A percentile compares a stretch with the other conserved stretches of the same genome.
Evolutionary conservation across 2,329 filamentous ascomycete genomes (phyloP).

Genomic region (Fusarium sp.): DNA sequence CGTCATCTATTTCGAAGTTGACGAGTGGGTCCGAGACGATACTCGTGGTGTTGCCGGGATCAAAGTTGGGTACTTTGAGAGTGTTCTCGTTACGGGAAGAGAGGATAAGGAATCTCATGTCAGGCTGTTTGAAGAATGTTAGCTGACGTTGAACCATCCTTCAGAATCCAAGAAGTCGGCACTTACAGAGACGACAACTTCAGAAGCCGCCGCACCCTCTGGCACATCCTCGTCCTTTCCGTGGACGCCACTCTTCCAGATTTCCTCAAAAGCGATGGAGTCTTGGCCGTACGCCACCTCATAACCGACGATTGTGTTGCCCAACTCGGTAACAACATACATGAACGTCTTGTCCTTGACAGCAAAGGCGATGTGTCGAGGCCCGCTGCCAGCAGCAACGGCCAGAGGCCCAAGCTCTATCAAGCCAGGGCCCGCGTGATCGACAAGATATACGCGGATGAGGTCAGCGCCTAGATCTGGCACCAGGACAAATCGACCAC

Average conservation of each 20-base stretch:
- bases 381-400: constrained; percentile 67
- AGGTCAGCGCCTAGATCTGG: constrained; percentile 76
- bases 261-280: constrained; percentile 58
- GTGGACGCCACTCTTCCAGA: constrained; percentile 63
- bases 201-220: constrained; percentile 61
- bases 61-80: constrained; percentile 61
- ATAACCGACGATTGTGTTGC: constrained; percentile 68
- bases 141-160: not conserved
- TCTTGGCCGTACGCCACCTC: constrained; percentile 63
- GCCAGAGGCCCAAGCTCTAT: constrained; percentile 54
- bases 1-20: constrained; percentile 67
- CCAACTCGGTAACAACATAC: constrained; percentile 72
- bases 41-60: constrained; percentile 55
- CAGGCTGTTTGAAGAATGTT: constrained; percentile 56
- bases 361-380: constrained; percentile 73
- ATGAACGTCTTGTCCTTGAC: constrained; percentile 62
- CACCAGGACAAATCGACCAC: constrained; percentile 70
- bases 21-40: constrained; percentile 74
- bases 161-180: not conserved
- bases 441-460: constrained; percentile 67
- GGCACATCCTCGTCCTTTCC: constrained; percentile 57
- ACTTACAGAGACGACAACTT: constrained; percentile 70
- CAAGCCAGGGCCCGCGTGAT: constrained; percentile 57
- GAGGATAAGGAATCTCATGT: constrained; percentile 72
- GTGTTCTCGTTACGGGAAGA: constrained; percentile 74